phyloP scores from a whole-genome alignment of 2,329 filamentous ascomycete genomes.

The Neobulgaria alba region DNA sequence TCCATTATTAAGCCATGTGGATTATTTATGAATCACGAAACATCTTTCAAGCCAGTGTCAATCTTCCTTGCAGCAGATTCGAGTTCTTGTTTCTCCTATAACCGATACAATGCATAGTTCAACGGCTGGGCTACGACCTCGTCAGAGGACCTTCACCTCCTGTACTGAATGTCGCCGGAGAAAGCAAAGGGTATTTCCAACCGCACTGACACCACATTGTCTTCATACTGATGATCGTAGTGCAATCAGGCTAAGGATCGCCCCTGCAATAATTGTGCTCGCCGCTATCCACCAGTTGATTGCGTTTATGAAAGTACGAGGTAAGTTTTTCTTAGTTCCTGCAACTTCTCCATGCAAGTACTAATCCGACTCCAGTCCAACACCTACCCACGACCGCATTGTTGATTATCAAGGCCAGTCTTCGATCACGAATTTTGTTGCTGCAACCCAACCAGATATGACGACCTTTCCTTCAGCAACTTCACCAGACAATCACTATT shows the following conservation, averaged over 20 bases:
- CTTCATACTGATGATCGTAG: too few species aligned
- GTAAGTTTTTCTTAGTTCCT: constrained; percentile 3
- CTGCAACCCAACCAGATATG: background rate
- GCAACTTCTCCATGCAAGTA: background rate
- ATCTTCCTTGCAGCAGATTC: background rate
- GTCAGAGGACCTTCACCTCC: constrained; percentile 19
- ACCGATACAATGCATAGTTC: constrained; percentile 18
- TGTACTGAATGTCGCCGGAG: constrained; percentile 20
- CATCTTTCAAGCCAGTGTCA: background rate
- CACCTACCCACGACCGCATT: constrained; percentile 8
- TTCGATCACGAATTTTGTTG: background rate
- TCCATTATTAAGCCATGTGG: constrained; percentile 11
- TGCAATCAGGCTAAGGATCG: constrained; percentile 23
- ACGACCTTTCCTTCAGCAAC: constrained; percentile 24
- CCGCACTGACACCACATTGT: too few species aligned
- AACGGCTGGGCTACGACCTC: constrained; percentile 12
- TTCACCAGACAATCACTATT: constrained; percentile 29
- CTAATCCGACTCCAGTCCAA: constrained; percentile 13
- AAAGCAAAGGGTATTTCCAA: constrained; percentile 15
- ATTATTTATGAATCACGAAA: constrained; percentile 8
- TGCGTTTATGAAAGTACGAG: constrained; percentile 18
- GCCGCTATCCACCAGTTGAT: constrained; percentile 16
- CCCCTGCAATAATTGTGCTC: constrained; percentile 19
- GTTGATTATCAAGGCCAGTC: constrained; percentile 6
- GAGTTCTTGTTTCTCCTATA: constrained; percentile 4